Evolutionary conservation across 768 basidiomycete genomes (phyloP), one percentile per base, ranked within the genome.

Genomic region (Kwoniella heveanensis): DNA sequence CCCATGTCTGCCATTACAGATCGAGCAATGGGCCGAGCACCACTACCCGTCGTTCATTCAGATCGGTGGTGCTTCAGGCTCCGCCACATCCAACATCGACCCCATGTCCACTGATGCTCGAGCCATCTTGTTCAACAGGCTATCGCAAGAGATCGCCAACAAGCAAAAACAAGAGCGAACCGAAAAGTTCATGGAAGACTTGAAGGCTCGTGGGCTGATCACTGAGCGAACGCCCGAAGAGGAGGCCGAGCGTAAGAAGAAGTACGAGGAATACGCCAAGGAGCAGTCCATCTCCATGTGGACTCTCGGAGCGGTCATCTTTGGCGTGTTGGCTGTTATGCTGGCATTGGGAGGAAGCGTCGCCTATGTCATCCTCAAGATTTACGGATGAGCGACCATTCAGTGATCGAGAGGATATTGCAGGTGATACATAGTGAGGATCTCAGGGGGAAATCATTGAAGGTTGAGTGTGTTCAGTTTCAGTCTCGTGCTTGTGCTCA

Each of bases 11-110:
- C 52, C 9, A 4, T n/a, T 32, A 1, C 69, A 83, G 91, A 91
- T 98, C 78, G 94, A 97, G 72, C 86, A 88, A 80, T 98, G 95
- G 95, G 87, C 83, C 61, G 95, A 97, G 80, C 89, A 88, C 70
- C 84, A 94, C 79, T 99, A 91, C 82, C 95, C 95, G 1, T 91
- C 92, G 2, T 96, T 95, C 83, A 85, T 99, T 48, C 56, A 54
- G 44, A 69, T 82, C 54, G 57, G 67, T 21, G 60, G 65, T 19
- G 48, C 63, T 6, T 57, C 48, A 19, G 55, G 64, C 4, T 63
- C 62, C 29, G 44, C 77, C 79, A 5, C 68, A 85, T 70, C 70
- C 48, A 54, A 50, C n/a, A 74, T 80, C 62, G 66, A 80, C 56
- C 55, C 65, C 6, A 53, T 54, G 21, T 67, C 73, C 5, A 74